phyloP scores from a whole-genome alignment of 495 filamentous ascomycete genomes.

The Amniculicola lignicola region DNA sequence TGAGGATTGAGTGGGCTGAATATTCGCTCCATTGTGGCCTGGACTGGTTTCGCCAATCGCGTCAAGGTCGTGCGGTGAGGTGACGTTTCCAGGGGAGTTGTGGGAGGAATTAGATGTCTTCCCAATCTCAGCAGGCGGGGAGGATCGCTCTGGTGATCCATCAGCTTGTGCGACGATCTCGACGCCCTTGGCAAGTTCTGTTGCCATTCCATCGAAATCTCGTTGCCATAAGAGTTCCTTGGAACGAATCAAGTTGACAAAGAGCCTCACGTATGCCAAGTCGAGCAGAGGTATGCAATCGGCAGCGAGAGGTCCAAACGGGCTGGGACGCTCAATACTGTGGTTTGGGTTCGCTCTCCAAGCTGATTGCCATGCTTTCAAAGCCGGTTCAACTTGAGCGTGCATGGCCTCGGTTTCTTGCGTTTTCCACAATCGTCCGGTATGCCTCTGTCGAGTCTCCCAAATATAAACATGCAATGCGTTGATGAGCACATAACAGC shows the following conservation, averaged over 20 bases:
- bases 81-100: conserved; percentile 17
- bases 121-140: conserved; percentile 53
- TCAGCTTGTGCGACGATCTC: conserved; percentile 75
- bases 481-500: conserved; percentile 90
- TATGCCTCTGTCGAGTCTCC: conserved; percentile 91
- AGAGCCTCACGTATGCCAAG: conserved; percentile 87
- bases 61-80: conserved; percentile 31
- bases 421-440: conserved; percentile 84
- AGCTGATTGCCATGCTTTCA: conserved; percentile 91
- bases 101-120: conserved; percentile 46
- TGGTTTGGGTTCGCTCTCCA: conserved; percentile 88
- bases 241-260: conserved; percentile 84
- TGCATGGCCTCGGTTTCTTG: conserved; percentile 96
- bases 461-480: conserved; percentile 97
- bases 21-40: conserved; percentile 46
- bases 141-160: conserved; percentile 53
- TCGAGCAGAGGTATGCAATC: conserved; percentile 95
- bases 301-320: conserved; percentile 83
- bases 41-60: conserved; percentile 48
- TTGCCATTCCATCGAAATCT: conserved; percentile 89
- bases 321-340: conserved; percentile 84
- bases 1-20: conserved; percentile 48
- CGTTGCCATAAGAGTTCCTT: conserved; percentile 95
- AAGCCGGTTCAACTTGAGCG: conserved; percentile 88
- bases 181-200: conserved; percentile 77